Percentiles rank a stretch among this genome's conserved stretches.
These are phyloP conservation scores for Myxozyma melibiosi DNA, from an alignment of 805 yeast genomes.

Conservation along the genomic window DNA sequence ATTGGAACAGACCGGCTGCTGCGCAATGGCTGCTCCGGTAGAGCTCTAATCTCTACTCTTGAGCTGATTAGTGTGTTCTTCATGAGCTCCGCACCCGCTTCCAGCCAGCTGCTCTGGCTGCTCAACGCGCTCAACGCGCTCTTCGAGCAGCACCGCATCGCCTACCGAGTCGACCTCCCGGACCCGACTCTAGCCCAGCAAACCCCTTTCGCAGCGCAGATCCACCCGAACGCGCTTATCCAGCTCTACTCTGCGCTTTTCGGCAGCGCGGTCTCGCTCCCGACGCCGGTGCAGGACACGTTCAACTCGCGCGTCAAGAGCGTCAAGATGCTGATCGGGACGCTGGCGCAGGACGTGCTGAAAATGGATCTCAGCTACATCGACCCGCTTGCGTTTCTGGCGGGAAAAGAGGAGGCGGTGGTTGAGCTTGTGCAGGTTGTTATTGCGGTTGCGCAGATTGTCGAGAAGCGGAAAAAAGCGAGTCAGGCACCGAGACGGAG, in stretches of 20 bases:
- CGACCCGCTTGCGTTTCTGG: conserved; percentile 23
- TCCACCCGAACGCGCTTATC: conserved; percentile 15
- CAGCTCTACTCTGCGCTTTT: conserved; percentile 19
- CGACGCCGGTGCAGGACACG: conserved; percentile 15
- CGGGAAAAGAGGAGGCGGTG: conserved; percentile 13
- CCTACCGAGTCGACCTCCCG: background rate
- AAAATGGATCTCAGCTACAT: conserved; percentile 21
- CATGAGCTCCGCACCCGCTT: background rate
- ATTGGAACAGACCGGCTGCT: too few relatives aligned
- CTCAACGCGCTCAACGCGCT: conserved; percentile 2
- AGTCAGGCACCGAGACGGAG: background rate
- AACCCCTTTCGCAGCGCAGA: background rate
- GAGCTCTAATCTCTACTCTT: too few relatives aligned
- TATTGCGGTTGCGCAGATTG: conserved; percentile 19
- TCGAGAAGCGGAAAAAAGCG: background rate
- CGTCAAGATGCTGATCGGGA: conserved; percentile 23
- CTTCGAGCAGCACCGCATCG: background rate
- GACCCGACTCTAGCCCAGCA: background rate
- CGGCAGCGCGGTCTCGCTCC: conserved; percentile 1
- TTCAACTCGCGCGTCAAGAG: conserved; percentile 18
- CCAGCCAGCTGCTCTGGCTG: background rate
- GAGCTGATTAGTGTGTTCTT: too few relatives aligned
- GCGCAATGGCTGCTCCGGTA: too few relatives aligned
- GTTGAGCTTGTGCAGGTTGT: conserved; percentile 16
- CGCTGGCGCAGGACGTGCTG: conserved; percentile 21